Conservation (phyloP, 1,284 basidiomycete genomes). For the Ceratobasidium sp. region DNA sequence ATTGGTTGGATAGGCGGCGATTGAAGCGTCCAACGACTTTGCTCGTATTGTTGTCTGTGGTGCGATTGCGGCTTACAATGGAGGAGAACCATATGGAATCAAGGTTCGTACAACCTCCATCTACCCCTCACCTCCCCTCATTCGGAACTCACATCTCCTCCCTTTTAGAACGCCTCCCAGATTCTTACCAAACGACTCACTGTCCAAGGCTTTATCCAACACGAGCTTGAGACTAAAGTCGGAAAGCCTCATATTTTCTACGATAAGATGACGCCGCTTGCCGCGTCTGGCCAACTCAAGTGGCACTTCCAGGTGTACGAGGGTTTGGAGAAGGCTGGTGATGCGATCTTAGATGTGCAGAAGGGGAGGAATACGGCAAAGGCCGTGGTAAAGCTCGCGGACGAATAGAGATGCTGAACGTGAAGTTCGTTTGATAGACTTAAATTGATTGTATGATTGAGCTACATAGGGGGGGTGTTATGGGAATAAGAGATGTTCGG, state of each 20-base stretch:
- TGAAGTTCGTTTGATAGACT: too few species aligned
- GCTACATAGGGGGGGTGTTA: too few species aligned
- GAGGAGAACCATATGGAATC: slow-evolving; percentile 54
- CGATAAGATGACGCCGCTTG: slow-evolving; percentile 64
- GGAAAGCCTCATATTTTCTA: slow-evolving; percentile 62
- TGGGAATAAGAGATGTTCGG: too few species aligned
- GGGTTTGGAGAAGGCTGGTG: slow-evolving; percentile 68
- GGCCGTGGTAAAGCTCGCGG: slow-evolving; percentile 65
- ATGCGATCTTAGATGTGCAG: slow-evolving; percentile 67
- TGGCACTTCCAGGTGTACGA: slow-evolving; percentile 68
- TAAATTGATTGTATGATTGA: too few species aligned
- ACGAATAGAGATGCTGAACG: slow-evolving; percentile 49
- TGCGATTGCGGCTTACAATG: slow-evolving; percentile 57
- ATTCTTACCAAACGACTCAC: slow-evolving; percentile 68
- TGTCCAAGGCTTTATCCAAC: slow-evolving; percentile 72
- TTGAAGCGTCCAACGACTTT: slow-evolving; percentile 32
- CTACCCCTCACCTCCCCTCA: slow-evolving; percentile 14
- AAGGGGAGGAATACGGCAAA: slow-evolving; percentile 72
- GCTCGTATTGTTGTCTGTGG: slow-evolving; percentile 45
- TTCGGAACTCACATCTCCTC: background rate
- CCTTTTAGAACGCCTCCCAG: slow-evolving; percentile 54
- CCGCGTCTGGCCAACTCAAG: slow-evolving; percentile 71
- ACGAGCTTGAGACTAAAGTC: slow-evolving; percentile 59
- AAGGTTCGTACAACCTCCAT: slow-evolving; percentile 48
- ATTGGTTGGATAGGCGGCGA: background rate